Base-by-base conservation (phyloP, 2,329 filamentous ascomycete species). In the Sporothrix mexicana region DNA sequence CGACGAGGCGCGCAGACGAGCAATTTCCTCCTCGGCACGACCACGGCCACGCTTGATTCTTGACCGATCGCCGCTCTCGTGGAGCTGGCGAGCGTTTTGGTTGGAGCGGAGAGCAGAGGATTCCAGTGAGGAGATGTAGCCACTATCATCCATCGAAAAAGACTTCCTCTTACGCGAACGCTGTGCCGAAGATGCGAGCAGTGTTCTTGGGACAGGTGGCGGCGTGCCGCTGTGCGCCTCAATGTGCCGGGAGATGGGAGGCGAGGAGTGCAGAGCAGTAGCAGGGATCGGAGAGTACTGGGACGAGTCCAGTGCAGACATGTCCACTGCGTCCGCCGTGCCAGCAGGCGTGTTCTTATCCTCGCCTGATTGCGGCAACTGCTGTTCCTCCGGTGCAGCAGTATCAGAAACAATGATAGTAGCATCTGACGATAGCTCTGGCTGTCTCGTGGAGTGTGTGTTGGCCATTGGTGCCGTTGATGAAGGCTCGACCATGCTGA, bases 41-140 rank as follows among this genome's bases (percentile, higher is more conserved):
- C 95, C 95, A 74, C 95, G 92, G 43, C 95, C 95, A 74, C 93
- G 92, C 84, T 95, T 97, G 77, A 94, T 91, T 72, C 90, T 88
- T 68, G 92, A 92, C n/a, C 91, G 90, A 77, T 94, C 92, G 70
- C 72, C 70, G 30, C 91, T 88, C 78, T 97, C 94, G 0, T 91
- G 93, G 59, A 94, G 86, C 20, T 93, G 85, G 72, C 89, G 85
- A 17, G 84, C 84, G 74, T 88, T 85, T 76, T 89, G 88, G 75
- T 91, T 90, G 66, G 92, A 90, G 73, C 95, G 89, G 80, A 93
- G 88, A 15, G 88, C 94, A 0, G 96, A 98, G 2, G 96, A 98
- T 77, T 98, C 95, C 20, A 98, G 87, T 0, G 95, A 98, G 1
- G 96, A 98, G 80, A 97, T 97, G 82, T 98, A 99, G 55, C 96